Evolutionary conservation across 2,329 filamentous ascomycete genomes (phyloP).

Genomic region (Fusarium sp.): DNA sequence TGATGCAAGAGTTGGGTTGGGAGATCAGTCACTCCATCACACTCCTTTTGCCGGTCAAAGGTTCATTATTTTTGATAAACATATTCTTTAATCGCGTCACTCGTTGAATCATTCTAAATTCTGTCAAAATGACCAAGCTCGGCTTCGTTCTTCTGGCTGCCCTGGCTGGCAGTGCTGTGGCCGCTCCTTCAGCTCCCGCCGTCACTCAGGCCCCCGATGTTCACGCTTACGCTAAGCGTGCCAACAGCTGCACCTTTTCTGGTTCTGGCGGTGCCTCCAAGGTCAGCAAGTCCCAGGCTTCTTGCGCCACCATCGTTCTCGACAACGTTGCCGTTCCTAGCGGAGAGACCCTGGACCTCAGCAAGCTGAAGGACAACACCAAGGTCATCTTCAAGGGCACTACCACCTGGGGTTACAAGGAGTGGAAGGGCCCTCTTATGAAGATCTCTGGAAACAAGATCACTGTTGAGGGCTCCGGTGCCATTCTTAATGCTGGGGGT

Average conservation of each 20-base stretch:
- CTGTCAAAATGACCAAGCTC: conserved; percentile 33
- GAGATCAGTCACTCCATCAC: not conserved
- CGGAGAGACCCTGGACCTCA: conserved; percentile 39
- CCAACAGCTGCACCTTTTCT: conserved; percentile 35
- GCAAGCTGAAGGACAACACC: conserved; percentile 38
- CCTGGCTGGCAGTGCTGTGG: conserved; percentile 38
- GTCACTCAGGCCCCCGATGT: conserved; percentile 23
- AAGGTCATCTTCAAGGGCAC: conserved; percentile 43
- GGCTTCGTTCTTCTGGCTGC: conserved; percentile 23
- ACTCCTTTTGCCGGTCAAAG: conserved; percentile 40
- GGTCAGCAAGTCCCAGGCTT: conserved; percentile 28
- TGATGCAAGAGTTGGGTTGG: not conserved
- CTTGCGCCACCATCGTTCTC: conserved; percentile 40
- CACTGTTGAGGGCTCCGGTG: conserved; percentile 43
- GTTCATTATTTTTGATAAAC: conserved; percentile 1
- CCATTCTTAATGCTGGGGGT: conserved; percentile 37
- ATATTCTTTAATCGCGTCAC: conserved; percentile 15
- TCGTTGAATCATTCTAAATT: not conserved
- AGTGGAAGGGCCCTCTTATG: conserved; percentile 42
- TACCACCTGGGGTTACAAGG: conserved; percentile 45
- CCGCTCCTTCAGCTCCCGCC: conserved; percentile 27
- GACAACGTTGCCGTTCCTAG: conserved; percentile 34
- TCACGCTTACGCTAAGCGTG: conserved; percentile 32
- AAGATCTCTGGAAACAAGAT: conserved; percentile 39
- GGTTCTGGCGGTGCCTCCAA: conserved; percentile 35